Base-by-base conservation (phyloP, 805 yeast species). In the Lipomyces sp. region DNA sequence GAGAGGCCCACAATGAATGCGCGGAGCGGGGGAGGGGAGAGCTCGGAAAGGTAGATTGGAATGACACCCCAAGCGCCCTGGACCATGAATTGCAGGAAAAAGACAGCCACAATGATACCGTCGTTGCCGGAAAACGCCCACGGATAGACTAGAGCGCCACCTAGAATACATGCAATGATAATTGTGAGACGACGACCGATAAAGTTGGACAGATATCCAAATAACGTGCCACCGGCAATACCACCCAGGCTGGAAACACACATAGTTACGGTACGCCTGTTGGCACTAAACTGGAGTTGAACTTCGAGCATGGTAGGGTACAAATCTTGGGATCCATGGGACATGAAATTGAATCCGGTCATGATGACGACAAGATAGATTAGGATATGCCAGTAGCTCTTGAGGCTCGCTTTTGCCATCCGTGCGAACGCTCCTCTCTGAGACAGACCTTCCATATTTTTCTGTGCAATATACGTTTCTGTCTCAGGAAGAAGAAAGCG, bases 21-120 rank as follows among this genome's bases (percentile, higher is more conserved):
- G 73, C 90, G 80, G 75, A 85, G 85, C 48, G 85, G 84, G 15
- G 89, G 87, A 64, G 87, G 88, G 13, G 90, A 83, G 59, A 88
- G 79, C 76, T 89, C 93, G 37, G 87, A 80, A 53, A 89, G 78
- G 76, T 87, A 87, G 54, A 87, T 83, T 18, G 92, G 90, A 11
- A 85, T 81, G 58, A 88, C 85, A 68, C 92, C 92, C 89, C 90
- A 89, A 4, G 87, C 87, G 42, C 92, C 92, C 80, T 86, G 88
- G 4, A 88, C 89, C 63, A 85, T 84, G 73, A 84, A 83, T 74
- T 87, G 90, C 73, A 87, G 74, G 79, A 87, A 87, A 77, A 88
- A 88, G 4, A 79, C 86, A 37, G 87, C 89, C 67, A 83, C 84
- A 69, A 85, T 81, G 33, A 86, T 83, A 18, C 82, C 81, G 53